Evolutionary conservation across 1,139 yeast species (phyloP).

Genomic region (Nakaseomyces sp.): DNA sequence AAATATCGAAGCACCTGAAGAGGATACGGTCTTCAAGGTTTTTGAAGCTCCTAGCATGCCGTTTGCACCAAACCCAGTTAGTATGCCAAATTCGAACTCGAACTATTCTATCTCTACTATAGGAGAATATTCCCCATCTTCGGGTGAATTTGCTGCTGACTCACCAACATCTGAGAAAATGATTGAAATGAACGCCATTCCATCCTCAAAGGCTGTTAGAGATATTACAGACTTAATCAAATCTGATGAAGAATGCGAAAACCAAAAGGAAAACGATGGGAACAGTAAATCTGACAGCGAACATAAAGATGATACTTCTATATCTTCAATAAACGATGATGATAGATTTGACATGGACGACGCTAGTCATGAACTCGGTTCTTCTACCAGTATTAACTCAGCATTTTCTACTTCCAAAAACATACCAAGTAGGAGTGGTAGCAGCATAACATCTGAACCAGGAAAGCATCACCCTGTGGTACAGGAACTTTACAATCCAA

Average conservation of each 20-base stretch:
- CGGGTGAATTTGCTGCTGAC: slow-evolving; percentile 34
- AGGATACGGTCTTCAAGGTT: slow-evolving; percentile 23
- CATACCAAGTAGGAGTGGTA: slow-evolving; percentile 7
- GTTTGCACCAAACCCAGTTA: slow-evolving; percentile 14
- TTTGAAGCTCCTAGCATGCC: slow-evolving; percentile 30
- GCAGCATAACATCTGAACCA: slow-evolving; percentile 3
- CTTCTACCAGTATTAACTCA: slow-evolving; percentile 22
- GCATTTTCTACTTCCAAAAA: slow-evolving; percentile 14
- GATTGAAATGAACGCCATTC: slow-evolving; percentile 15
- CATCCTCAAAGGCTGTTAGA: slow-evolving; percentile 28
- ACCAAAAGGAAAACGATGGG: background rate
- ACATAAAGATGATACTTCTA: slow-evolving; percentile 8
- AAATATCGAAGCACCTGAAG: slow-evolving; percentile 1
- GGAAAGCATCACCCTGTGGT: slow-evolving; percentile 36
- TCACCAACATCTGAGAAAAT: slow-evolving; percentile 21
- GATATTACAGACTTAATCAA: slow-evolving; percentile 24
- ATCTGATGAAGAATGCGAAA: background rate
- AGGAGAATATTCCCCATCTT: slow-evolving; percentile 39
- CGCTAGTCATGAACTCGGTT: slow-evolving; percentile 13
- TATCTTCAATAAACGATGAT: slow-evolving; percentile 7
- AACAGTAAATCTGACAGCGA: slow-evolving; percentile 1
- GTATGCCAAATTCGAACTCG: slow-evolving; percentile 24
- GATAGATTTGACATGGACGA: slow-evolving; percentile 23
- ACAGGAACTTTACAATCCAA: slow-evolving; percentile 41
- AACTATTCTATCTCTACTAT: slow-evolving; percentile 31